These are phyloP conservation scores for Venustampulla echinocandica DNA, from an alignment of 495 filamentous ascomycete genomes.

Conservation along the genomic window DNA sequence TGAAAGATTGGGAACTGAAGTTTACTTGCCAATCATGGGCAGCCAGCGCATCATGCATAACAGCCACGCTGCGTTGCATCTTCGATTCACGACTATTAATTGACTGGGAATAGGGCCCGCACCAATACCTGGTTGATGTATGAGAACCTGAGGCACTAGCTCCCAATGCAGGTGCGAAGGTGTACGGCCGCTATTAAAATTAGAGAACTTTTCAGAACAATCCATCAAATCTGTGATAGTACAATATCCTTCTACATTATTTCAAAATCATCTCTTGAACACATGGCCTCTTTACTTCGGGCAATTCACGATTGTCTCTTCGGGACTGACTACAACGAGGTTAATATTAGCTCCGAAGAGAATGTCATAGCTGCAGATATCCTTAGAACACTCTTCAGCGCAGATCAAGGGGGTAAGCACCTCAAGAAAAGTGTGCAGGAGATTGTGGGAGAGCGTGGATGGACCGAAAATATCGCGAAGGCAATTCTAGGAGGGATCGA, in stretches of 20 bases:
- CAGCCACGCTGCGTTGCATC: no score
- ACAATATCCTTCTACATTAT: not conserved
- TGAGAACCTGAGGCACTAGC: no score
- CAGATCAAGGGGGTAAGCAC: not conserved
- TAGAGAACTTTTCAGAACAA: no score
- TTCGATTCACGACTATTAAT: no score
- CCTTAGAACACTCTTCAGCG: not conserved
- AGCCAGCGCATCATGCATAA: no score
- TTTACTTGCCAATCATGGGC: no score
- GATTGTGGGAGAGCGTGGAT: constrained; percentile 25
- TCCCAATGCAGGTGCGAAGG: no score
- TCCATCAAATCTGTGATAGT: not conserved
- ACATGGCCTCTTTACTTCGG: not conserved
- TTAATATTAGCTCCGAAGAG: not conserved
- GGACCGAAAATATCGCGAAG: constrained; percentile 26
- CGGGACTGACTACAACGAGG: not conserved
- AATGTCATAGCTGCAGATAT: not conserved
- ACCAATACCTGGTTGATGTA: no score
- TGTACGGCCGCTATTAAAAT: no score
- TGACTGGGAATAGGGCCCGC: no score
- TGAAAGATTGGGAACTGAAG: no score
- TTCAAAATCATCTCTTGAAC: not conserved
- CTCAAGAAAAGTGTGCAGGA: not conserved
- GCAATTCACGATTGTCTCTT: not conserved
- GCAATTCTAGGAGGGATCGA: constrained; percentile 29